These are phyloP conservation scores for Tetracentron sinense DNA, from an alignment of 164 flowering plant genomes.

Conservation along the genomic window DNA sequence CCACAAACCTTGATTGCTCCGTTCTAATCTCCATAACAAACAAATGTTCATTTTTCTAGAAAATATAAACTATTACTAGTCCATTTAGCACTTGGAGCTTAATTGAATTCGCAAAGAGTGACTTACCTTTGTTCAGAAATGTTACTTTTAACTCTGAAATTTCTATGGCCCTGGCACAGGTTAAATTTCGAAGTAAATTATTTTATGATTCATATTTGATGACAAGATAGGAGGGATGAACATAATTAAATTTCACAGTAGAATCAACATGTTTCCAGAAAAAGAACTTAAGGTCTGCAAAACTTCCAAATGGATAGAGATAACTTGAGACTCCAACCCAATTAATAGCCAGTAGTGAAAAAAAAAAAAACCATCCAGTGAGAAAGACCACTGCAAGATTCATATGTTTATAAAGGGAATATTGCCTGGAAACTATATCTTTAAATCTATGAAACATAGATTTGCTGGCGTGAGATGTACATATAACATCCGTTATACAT, in stretches of 20 bases:
- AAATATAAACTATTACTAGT: not conserved
- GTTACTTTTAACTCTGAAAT: conserved; percentile 9
- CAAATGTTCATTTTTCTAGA: not conserved
- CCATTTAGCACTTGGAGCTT: not conserved
- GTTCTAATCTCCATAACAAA: conserved; percentile 58
- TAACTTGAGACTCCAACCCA: no score
- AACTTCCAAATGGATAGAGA: no score
- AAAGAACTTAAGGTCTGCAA: no score
- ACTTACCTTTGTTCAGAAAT: conserved; percentile 17
- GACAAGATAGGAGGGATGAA: not conserved
- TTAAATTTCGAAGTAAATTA: not conserved
- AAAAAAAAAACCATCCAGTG: no score
- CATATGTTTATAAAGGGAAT: not conserved
- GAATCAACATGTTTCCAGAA: no score
- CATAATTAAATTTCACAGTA: not conserved
- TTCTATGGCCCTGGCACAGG: conserved; percentile 12
- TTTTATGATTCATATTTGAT: no score
- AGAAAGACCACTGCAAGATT: no score
- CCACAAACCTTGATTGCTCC: conserved; percentile 70
- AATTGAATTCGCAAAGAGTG: not conserved
- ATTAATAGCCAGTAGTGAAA: no score
- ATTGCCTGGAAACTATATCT: no score
- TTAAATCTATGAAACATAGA: no score
- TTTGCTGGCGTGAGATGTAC: no score
- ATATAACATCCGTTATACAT: conserved; percentile 86